Conservation (phyloP, 2,329 filamentous ascomycete species). For the Colletotrichum sp. region DNA sequence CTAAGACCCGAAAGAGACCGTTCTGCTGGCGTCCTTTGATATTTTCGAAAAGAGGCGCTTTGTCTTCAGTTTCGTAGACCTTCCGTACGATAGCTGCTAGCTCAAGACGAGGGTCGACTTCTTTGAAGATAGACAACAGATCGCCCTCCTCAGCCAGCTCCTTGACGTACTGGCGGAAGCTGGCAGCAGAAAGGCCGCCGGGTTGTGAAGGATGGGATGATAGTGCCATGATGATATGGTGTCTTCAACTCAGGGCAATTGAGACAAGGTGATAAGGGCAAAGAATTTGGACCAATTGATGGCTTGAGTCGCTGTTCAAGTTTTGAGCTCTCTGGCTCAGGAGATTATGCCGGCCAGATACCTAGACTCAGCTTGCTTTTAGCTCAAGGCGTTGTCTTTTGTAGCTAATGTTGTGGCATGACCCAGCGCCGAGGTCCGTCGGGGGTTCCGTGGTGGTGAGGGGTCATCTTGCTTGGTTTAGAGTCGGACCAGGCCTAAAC, state of each 20-base stretch:
- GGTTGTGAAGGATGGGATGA: neutral
- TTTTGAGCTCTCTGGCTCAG: neutral
- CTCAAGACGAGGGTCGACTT: conserved; percentile 50
- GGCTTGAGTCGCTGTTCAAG: neutral
- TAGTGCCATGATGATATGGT: neutral
- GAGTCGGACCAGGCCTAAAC: neutral
- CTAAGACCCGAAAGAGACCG: conserved; percentile 53
- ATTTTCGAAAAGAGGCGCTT: conserved; percentile 58
- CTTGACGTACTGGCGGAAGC: neutral
- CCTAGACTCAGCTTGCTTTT: neutral
- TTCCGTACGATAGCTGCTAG: conserved; percentile 49
- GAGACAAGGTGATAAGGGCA: neutral
- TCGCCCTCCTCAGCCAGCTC: neutral
- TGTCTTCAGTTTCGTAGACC: conserved; percentile 48
- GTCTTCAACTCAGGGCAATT: neutral
- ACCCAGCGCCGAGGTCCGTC: neutral
- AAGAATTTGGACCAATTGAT: neutral
- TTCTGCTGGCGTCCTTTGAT: conserved; percentile 45
- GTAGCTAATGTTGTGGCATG: neutral
- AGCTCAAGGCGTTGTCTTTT: neutral
- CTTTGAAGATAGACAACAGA: conserved; percentile 35
- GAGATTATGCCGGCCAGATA: neutral
- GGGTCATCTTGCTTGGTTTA: conserved; percentile 35
- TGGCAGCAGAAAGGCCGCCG: neutral
- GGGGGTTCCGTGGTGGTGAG: conserved; percentile 25